Conservation (phyloP, 2,329 filamentous ascomycete genomes). For the Westerdykella aurantiaca region DNA sequence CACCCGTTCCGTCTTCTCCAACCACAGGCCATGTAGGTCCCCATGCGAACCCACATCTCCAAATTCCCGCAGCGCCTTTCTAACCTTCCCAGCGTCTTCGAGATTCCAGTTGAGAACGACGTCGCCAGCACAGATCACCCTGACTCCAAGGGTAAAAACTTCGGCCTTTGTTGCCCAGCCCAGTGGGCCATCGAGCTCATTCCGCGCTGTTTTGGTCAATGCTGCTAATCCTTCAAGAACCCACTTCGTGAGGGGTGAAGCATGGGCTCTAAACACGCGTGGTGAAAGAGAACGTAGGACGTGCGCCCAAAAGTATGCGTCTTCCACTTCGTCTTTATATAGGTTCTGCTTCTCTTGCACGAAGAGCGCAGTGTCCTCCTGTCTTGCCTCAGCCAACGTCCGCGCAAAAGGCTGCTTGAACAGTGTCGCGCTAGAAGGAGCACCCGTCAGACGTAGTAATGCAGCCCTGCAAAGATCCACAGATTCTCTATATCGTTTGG, state of each 20-base stretch:
- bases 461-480: constrained; percentile 31
- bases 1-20: constrained; percentile 31
- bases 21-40: constrained; percentile 35
- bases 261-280: constrained; percentile 17
- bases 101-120: constrained; percentile 31
- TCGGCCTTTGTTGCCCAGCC: constrained; percentile 67
- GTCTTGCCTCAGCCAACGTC: constrained; percentile 28
- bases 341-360: constrained; percentile 88
- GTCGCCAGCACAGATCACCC: constrained; percentile 40
- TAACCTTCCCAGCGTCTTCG: constrained; percentile 17
- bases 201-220: constrained; percentile 34
- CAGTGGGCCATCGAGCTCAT: constrained; percentile 57
- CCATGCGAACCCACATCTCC: constrained; percentile 12
- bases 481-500: constrained; percentile 30
- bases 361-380: constrained; percentile 65
- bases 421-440: constrained; percentile 6
- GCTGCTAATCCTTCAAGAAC: constrained; percentile 45
- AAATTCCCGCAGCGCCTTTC: constrained; percentile 23
- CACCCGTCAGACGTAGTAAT: constrained; percentile 37
- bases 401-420: constrained; percentile 9
- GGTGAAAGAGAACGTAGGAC: constrained; percentile 40
- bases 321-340: constrained; percentile 77
- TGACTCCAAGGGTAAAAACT: constrained; percentile 57
- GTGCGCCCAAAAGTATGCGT: constrained; percentile 62
- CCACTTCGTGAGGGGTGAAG: constrained; percentile 42